phyloP scores from a whole-genome alignment of 306 rosid genomes.

The Argentina anserina region DNA sequence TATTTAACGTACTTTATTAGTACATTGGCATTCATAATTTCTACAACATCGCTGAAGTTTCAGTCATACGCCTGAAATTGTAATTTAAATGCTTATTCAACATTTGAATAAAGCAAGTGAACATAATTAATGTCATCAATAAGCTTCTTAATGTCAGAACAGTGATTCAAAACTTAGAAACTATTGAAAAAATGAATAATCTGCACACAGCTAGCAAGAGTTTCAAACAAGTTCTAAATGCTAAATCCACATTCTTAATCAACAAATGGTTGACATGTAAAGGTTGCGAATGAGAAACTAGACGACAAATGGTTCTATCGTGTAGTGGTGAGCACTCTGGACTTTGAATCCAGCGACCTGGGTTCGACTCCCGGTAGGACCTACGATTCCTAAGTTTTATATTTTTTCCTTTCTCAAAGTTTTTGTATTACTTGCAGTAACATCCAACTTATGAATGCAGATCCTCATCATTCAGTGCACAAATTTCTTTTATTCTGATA shows the following conservation, averaged over 20 bases:
- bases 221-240: not conserved
- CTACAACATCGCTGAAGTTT: not conserved
- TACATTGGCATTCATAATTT: not conserved
- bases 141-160: not conserved
- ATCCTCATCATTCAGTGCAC: not conserved
- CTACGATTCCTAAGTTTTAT: not conserved
- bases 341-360: slow-evolving; percentile 3
- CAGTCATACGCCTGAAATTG: not conserved
- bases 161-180: not conserved
- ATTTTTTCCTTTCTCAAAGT: not conserved
- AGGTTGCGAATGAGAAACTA: not conserved
- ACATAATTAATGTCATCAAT: not conserved
- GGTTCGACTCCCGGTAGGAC: slow-evolving; percentile 5
- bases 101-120: not conserved
- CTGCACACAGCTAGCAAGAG: not conserved
- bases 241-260: not conserved
- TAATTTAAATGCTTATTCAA: not conserved
- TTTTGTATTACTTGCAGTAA: not conserved
- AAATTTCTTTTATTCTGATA: not conserved
- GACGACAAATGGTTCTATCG: not conserved
- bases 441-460: not conserved
- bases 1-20: not conserved
- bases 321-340: slow-evolving; percentile 12
- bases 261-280: not conserved
- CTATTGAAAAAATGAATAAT: not conserved